A percentile compares a stretch with the other conserved stretches of the same genome.
phyloP scores from a whole-genome alignment of 2,329 filamentous ascomycete genomes.

The Phialocephala sp. region DNA sequence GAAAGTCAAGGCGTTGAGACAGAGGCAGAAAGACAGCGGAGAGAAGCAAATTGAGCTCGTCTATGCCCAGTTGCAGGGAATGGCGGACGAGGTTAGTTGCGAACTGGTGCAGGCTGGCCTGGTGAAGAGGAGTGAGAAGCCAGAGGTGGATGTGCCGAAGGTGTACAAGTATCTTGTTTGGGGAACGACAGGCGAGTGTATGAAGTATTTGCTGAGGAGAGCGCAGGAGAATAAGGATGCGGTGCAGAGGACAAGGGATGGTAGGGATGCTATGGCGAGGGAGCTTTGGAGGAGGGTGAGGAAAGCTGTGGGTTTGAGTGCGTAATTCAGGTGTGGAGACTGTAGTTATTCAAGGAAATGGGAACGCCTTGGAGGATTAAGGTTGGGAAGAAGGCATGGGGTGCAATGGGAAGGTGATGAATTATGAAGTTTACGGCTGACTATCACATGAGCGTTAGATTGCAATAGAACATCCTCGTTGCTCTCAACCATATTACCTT shows the following conservation, averaged over 20 bases:
- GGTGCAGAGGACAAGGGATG: conserved; percentile 65
- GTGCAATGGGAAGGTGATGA: background rate
- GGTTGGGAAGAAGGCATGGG: background rate
- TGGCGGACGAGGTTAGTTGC: conserved; percentile 91
- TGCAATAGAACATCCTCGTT: conserved; percentile 1
- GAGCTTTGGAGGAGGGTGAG: conserved; percentile 65
- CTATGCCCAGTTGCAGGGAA: conserved; percentile 88
- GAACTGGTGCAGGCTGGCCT: conserved; percentile 49
- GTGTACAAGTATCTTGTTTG: conserved; percentile 73
- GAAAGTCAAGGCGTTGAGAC: conserved; percentile 58
- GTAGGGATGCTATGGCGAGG: conserved; percentile 65
- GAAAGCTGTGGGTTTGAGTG: conserved; percentile 34
- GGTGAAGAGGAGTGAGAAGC: conserved; percentile 32
- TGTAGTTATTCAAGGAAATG: background rate
- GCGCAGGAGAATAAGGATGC: conserved; percentile 79
- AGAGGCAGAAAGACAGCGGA: conserved; percentile 46
- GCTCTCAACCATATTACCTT: background rate
- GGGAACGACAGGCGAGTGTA: conserved; percentile 78
- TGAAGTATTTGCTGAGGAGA: conserved; percentile 72
- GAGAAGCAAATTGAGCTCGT: conserved; percentile 51
- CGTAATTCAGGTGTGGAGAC: background rate
- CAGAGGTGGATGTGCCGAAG: conserved; percentile 55
- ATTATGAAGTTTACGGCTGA: conserved; percentile 6
- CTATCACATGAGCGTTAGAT: background rate
- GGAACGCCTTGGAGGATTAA: too few relatives aligned